Evolutionary conservation across 805 yeast species (phyloP), one percentile per base, ranked within the genome.

Genomic region (Kockiozyma suomiensis): DNA sequence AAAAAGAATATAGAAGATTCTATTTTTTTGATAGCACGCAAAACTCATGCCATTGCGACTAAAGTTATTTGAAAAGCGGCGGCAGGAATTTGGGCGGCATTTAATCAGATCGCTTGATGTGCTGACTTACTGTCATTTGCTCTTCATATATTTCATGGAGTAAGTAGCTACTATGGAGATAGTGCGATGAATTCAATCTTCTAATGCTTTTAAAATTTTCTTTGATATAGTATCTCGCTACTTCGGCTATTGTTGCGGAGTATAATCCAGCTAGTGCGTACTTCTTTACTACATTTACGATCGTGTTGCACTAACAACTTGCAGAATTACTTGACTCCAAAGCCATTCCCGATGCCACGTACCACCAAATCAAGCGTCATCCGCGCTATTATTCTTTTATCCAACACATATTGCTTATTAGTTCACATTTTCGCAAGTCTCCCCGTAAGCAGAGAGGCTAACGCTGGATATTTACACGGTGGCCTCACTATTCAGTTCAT

Each of bases 261-360:
- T 30, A 33, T 60, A 3, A 50, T 65, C 25, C 68, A 65, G 26
- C 61, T 65, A n/a, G 66, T 63, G 51, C 28, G 45, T 46, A 42
- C n/a, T 12, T 23, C 12, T n/a, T 25, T 3, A 5, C 15, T 21
- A 35, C 12, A 4, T 17, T 32, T 4, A 17, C 10, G 38, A 13
- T 19, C 37, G n/a, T 28, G 25, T n/a, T n/a, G n/a, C n/a, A n/a
- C 41, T 48, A 48, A 32, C 51, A 42, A 4, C 21, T n/a, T 43
- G 3, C 53, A 63, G 66, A 65, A 63, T 58, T 65, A 60, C 42
- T 51, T 65, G 21, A 65, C 68, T 2, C 68, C 68, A 13, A 65
- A 65, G 40, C 65, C 64, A 32, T 63, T 60, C 33, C 54, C 61
- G 5, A 32, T 60, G 6, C 63, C 67, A 1, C 59, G 63, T 15